These are phyloP conservation scores for Sclerotinia trifoliorum DNA, from an alignment of 2,329 filamentous ascomycete species.

Conservation along the genomic window DNA sequence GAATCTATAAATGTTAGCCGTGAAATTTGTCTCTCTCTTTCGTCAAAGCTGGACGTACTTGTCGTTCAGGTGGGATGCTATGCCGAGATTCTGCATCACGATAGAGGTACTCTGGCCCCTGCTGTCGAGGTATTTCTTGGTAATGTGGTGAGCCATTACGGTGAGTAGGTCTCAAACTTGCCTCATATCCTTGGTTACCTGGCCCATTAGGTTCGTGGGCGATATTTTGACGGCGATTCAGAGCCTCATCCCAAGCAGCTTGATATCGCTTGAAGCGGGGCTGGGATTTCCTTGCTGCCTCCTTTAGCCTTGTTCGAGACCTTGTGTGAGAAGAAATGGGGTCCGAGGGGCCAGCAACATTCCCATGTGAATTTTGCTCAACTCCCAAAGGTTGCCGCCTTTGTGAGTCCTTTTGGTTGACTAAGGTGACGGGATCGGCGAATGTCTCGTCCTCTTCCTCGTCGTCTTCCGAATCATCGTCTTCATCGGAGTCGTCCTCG, in stretches of 20 bases:
- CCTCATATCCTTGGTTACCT: conserved; percentile 15
- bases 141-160: conserved; percentile 2
- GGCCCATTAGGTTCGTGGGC: neutral
- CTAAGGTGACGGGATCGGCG: conserved; percentile 25
- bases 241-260: conserved; percentile 40
- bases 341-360: neutral
- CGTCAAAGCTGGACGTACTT: conserved; percentile 14
- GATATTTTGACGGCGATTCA: conserved; percentile 31
- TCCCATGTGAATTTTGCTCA: neutral
- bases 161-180: conserved; percentile 20
- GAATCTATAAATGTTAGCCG: conserved; percentile 21
- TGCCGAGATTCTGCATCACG: conserved; percentile 1
- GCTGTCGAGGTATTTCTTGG: conserved; percentile 6
- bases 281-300: conserved; percentile 28
- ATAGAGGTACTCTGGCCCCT: conserved; percentile 1
- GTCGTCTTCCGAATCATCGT: conserved; percentile 25
- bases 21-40: neutral
- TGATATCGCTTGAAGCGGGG: conserved; percentile 40
- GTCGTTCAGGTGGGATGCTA: conserved; percentile 13
- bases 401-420: conserved; percentile 22
- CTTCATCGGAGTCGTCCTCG: conserved; percentile 26
- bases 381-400: conserved; percentile 9
- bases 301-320: conserved; percentile 4
- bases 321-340: conserved; percentile 7
- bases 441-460: conserved; percentile 31